Conservation (phyloP, 768 basidiomycete species). For the Tylopilus plumbeoviolaceoides region DNA sequence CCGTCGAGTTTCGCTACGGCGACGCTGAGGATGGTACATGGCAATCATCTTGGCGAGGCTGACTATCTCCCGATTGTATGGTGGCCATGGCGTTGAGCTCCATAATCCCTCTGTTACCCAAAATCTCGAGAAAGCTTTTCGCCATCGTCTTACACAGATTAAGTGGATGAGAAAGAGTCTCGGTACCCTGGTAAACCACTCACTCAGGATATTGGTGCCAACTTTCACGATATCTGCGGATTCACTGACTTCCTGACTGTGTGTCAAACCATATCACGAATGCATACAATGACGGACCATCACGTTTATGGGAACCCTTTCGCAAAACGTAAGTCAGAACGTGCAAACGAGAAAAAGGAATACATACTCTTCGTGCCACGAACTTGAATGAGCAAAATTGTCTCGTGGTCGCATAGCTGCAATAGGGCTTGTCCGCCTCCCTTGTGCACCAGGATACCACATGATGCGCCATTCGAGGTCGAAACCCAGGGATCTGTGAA, state of each 20-base stretch:
- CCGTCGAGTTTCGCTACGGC: too few relatives aligned
- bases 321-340: neutral
- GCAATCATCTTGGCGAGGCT: slow-evolving; percentile 41
- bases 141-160: slow-evolving; percentile 39
- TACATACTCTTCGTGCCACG: slow-evolving; percentile 43
- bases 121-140: slow-evolving; percentile 46
- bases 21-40: too few relatives aligned
- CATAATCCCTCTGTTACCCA: slow-evolving; percentile 38
- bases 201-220: slow-evolving; percentile 48
- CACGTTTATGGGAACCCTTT: slow-evolving; percentile 41
- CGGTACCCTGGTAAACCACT: slow-evolving; percentile 11
- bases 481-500: slow-evolving; percentile 43
- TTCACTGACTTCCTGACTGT: slow-evolving; percentile 42
- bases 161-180: neutral
- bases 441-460: slow-evolving; percentile 27
- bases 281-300: slow-evolving; percentile 26
- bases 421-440: slow-evolving; percentile 41
- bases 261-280: neutral
- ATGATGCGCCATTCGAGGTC: slow-evolving; percentile 48
- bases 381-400: slow-evolving; percentile 46
- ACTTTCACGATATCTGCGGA: slow-evolving; percentile 37
- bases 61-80: slow-evolving; percentile 38
- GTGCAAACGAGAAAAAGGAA: neutral
- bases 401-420: slow-evolving; percentile 41
- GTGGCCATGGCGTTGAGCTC: slow-evolving; percentile 44